Percentiles rank a stretch among this genome's conserved stretches.
These are phyloP conservation scores for Claviceps arundinis DNA, from an alignment of 2,329 filamentous ascomycete species.

Conservation along the genomic window DNA sequence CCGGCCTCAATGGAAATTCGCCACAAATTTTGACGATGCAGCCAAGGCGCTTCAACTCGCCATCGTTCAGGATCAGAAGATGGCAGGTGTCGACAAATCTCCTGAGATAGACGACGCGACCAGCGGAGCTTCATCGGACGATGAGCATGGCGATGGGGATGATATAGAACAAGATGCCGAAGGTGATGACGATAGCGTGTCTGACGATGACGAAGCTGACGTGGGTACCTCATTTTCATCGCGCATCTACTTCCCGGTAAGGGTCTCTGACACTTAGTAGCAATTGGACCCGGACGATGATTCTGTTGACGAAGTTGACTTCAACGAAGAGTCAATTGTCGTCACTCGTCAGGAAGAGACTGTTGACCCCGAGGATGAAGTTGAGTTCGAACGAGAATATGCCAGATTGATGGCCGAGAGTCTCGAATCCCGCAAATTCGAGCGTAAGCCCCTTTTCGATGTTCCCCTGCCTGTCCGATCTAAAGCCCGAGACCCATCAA, in stretches of 20 bases:
- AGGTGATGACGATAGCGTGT: constrained; percentile 46
- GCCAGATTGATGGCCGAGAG: constrained; percentile 98
- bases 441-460: constrained; percentile 88
- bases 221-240: constrained; percentile 20
- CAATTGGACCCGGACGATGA: constrained; percentile 34
- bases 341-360: constrained; percentile 85
- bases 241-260: not conserved
- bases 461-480: constrained; percentile 87
- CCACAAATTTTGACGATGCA: constrained; percentile 70
- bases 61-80: constrained; percentile 81
- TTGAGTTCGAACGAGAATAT: constrained; percentile 94
- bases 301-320: constrained; percentile 46
- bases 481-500: constrained; percentile 46
- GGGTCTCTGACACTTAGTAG: not conserved
- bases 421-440: constrained; percentile 87
- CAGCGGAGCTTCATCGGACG: constrained; percentile 61
- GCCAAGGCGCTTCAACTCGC: constrained; percentile 72
- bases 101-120: constrained; percentile 60
- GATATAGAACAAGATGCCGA: constrained; percentile 50
- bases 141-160: constrained; percentile 56
- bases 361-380: constrained; percentile 84
- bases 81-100: constrained; percentile 54
- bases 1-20: constrained; percentile 85
- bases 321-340: constrained; percentile 78
- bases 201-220: constrained; percentile 46